phyloP scores from a whole-genome alignment of 1,284 basidiomycete species.

The Ceratobasidium sp. region DNA sequence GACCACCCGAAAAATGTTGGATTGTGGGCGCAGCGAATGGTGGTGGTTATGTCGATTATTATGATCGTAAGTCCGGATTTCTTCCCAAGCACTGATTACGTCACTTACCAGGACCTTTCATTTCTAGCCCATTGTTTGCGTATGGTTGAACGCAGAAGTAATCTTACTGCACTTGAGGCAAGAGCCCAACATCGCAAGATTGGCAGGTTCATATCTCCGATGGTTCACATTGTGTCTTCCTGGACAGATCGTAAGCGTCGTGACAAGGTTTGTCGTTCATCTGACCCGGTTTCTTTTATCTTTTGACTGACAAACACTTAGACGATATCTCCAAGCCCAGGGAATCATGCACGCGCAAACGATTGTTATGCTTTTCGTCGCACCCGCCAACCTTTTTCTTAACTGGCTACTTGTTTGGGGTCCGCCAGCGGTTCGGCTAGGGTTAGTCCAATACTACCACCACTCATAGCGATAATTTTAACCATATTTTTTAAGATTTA shows the following conservation, averaged over 20 bases:
- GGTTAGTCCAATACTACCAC: not conserved
- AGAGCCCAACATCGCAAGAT: slow-evolving; percentile 83
- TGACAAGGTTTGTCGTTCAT: slow-evolving; percentile 61
- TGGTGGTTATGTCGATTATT: slow-evolving; percentile 69
- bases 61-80: slow-evolving; percentile 64
- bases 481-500: slow-evolving; percentile 83
- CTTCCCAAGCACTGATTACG: slow-evolving; percentile 49
- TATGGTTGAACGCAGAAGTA: slow-evolving; percentile 85
- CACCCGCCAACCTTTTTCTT: slow-evolving; percentile 84
- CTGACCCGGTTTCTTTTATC: not conserved
- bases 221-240: slow-evolving; percentile 75
- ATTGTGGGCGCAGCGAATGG: slow-evolving; percentile 89
- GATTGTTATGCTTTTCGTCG: slow-evolving; percentile 80
- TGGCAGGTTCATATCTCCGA: slow-evolving; percentile 80
- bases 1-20: slow-evolving; percentile 84
- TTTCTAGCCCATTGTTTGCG: slow-evolving; percentile 66
- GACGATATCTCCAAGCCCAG: slow-evolving; percentile 90
- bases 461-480: slow-evolving; percentile 69
- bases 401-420: slow-evolving; percentile 73
- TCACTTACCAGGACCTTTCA: not conserved
- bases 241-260: slow-evolving; percentile 77
- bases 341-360: slow-evolving; percentile 87
- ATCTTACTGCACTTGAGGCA: slow-evolving; percentile 86
- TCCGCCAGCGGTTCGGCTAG: slow-evolving; percentile 25
- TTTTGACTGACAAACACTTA: slow-evolving; percentile 48